Evolutionary conservation across 768 basidiomycete genomes (phyloP).

Genomic region (Boletales sp.): DNA sequence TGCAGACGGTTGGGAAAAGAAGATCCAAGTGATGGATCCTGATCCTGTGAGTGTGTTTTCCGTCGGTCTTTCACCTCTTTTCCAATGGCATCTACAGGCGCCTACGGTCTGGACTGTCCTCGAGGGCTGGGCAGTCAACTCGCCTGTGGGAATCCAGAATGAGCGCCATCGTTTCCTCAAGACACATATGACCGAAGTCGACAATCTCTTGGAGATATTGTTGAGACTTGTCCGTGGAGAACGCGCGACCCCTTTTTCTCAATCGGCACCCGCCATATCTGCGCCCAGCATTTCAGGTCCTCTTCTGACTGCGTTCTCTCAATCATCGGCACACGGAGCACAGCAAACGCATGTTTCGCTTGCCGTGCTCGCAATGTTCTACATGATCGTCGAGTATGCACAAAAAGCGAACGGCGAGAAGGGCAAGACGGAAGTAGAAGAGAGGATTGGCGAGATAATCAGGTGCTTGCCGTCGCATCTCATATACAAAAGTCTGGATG

Average conservation of each 20-base stretch:
- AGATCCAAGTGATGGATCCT: constrained; percentile 88
- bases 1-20: constrained; percentile 92
- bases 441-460: constrained; percentile 83
- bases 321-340: constrained; percentile 74
- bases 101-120: constrained; percentile 90
- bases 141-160: constrained; percentile 65
- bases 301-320: constrained; percentile 63
- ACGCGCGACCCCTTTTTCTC: constrained; percentile 68
- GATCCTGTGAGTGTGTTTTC: constrained; percentile 72
- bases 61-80: neutral
- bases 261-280: constrained; percentile 56
- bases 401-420: constrained; percentile 62
- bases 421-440: constrained; percentile 70
- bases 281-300: constrained; percentile 66
- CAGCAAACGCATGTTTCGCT: constrained; percentile 95
- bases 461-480: constrained; percentile 83
- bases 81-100: constrained; percentile 46
- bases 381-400: constrained; percentile 80
- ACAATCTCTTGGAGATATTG: constrained; percentile 91
- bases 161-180: constrained; percentile 88
- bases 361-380: constrained; percentile 88
- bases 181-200: constrained; percentile 80
- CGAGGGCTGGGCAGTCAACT: constrained; percentile 86
- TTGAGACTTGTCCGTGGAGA: constrained; percentile 90
- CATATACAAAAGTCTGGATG: constrained; percentile 88